Evolutionary conservation across 2,329 filamentous ascomycete genomes (phyloP).

Genomic region (Acrocalymma vagum): DNA sequence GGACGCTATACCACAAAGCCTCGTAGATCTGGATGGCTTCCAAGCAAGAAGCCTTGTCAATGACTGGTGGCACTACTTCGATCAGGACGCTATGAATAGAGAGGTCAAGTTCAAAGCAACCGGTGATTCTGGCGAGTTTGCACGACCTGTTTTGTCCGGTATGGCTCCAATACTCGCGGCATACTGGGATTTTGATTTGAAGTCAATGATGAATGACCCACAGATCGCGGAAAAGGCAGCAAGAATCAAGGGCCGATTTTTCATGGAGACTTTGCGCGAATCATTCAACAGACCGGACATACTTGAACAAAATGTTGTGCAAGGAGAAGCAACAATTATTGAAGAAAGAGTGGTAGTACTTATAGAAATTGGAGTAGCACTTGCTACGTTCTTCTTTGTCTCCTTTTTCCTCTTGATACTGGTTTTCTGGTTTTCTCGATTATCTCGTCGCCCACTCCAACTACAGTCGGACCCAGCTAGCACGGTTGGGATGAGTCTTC

Average conservation of each 20-base stretch:
- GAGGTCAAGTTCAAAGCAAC: slow-evolving; percentile 1
- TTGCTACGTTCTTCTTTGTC: slow-evolving; percentile 20
- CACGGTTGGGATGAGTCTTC: slow-evolving; percentile 17
- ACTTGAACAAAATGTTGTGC: not conserved
- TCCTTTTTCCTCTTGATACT: slow-evolving; percentile 16
- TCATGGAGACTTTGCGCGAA: slow-evolving; percentile 21
- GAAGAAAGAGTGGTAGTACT: slow-evolving; percentile 24
- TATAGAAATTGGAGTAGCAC: slow-evolving; percentile 18
- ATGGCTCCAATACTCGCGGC: slow-evolving; percentile 18
- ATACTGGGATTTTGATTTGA: slow-evolving; percentile 15
- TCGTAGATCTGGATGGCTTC: slow-evolving; percentile 1
- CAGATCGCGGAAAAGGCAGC: slow-evolving; percentile 8
- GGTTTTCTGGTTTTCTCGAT: slow-evolving; percentile 18
- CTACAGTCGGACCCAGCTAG: slow-evolving; percentile 24
- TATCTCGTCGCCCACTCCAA: slow-evolving; percentile 20
- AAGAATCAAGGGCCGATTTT: slow-evolving; percentile 26
- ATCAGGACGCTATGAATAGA: slow-evolving; percentile 2
- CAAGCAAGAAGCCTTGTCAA: slow-evolving; percentile 2
- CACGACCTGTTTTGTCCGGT: slow-evolving; percentile 13
- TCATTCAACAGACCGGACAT: slow-evolving; percentile 10
- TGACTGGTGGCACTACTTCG: slow-evolving; percentile 9
- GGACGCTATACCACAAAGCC: not conserved
- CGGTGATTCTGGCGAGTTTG: not conserved
- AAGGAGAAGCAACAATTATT: slow-evolving; percentile 9
- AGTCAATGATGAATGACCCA: slow-evolving; percentile 13